Percentiles rank a stretch among this genome's conserved stretches.
These are phyloP conservation scores for Coemansia reversa DNA, from an alignment of 192 early-diverging fungal genomes.

Conservation along the genomic window DNA sequence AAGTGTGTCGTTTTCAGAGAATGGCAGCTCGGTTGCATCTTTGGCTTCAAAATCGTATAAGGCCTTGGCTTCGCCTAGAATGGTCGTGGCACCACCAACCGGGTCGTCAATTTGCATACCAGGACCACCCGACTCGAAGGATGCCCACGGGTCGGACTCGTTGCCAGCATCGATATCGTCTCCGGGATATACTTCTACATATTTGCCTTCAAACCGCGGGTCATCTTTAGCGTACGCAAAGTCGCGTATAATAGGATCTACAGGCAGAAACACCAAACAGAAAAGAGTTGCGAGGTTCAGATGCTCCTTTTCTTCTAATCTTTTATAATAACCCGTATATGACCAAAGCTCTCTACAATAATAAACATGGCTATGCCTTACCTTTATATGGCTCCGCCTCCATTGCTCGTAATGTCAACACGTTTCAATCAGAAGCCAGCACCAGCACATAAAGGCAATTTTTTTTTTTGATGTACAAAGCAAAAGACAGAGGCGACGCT, in stretches of 20 bases:
- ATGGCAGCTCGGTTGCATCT: constrained; percentile 64
- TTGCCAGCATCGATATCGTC: constrained; percentile 29
- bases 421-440: constrained; percentile 1
- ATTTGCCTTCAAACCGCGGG: constrained; percentile 40
- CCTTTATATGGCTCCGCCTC: constrained; percentile 11
- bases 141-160: constrained; percentile 44
- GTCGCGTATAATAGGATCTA: constrained; percentile 48
- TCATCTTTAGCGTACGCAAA: constrained; percentile 49
- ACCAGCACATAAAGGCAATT: neutral
- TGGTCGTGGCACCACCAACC: constrained; percentile 8
- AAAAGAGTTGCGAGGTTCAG: too few species aligned
- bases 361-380: constrained; percentile 9
- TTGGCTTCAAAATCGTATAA: constrained; percentile 77
- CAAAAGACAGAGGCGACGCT: neutral
- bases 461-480: neutral
- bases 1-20: constrained; percentile 63
- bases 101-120: constrained; percentile 10
- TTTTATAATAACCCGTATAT: too few species aligned
- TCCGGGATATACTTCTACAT: constrained; percentile 13
- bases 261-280: neutral
- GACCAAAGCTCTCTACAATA: neutral
- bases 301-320: too few species aligned
- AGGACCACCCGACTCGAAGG: constrained; percentile 44
- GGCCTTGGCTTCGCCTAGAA: constrained; percentile 52
- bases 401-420: neutral